These are phyloP conservation scores for Candida tammaniensis DNA, from an alignment of 805 yeast species.

Conservation along the genomic window DNA sequence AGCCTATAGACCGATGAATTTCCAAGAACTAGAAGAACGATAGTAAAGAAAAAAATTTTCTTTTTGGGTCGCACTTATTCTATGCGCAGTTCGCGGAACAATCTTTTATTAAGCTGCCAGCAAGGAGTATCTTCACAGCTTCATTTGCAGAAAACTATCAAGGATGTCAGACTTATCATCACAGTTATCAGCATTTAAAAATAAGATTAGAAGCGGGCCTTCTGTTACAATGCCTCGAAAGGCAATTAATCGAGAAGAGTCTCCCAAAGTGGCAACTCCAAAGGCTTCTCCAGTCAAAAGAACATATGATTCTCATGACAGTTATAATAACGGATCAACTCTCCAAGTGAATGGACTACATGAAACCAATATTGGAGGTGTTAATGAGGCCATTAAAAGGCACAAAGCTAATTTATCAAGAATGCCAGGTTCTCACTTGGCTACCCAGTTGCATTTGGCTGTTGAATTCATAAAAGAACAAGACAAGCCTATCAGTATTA, in stretches of 20 bases:
- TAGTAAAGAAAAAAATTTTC: too few species aligned
- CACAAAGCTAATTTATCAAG: slow-evolving; percentile 22
- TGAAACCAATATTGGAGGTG: slow-evolving; percentile 4
- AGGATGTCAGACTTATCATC: slow-evolving; percentile 39
- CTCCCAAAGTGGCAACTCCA: not conserved
- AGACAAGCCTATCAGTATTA: slow-evolving; percentile 67
- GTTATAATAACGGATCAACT: not conserved
- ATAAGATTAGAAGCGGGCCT: slow-evolving; percentile 44
- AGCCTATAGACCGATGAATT: too few species aligned
- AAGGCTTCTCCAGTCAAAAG: slow-evolving; percentile 7
- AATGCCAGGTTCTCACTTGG: slow-evolving; percentile 59
- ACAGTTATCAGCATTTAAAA: slow-evolving; percentile 45
- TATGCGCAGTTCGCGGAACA: too few species aligned
- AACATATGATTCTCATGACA: slow-evolving; percentile 3
- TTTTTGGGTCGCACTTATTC: too few species aligned
- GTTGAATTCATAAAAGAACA: slow-evolving; percentile 80
- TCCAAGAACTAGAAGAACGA: too few species aligned
- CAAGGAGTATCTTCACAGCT: too few species aligned
- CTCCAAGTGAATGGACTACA: slow-evolving; percentile 4
- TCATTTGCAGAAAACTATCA: slow-evolving; percentile 22
- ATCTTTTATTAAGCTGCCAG: too few species aligned
- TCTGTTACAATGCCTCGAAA: slow-evolving; percentile 35
- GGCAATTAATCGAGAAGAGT: slow-evolving; percentile 13
- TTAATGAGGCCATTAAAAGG: slow-evolving; percentile 34
- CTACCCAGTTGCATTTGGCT: slow-evolving; percentile 86